Evolutionary conservation across 768 basidiomycete genomes (phyloP).

Genomic region (Suillus brevipes): DNA sequence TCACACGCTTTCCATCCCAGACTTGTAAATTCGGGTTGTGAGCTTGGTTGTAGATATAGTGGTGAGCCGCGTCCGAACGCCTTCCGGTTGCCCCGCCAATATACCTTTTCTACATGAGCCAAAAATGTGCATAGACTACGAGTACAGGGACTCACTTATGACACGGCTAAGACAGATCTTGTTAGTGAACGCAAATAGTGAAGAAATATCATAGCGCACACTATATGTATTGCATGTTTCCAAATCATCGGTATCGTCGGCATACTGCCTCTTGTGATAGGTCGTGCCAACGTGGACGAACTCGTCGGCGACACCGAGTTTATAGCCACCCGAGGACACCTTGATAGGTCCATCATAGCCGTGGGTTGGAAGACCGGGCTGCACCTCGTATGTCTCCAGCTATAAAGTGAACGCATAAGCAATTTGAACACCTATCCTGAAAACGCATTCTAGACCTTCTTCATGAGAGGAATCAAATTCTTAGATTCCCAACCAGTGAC

Average conservation of each 20-base stretch:
- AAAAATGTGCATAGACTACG: no score
- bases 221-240: constrained; percentile 45
- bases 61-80: constrained; percentile 57
- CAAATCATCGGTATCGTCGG: constrained; percentile 50
- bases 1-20: constrained; percentile 41
- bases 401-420: constrained; percentile 6
- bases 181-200: background rate
- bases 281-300: constrained; percentile 46
- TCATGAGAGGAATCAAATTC: constrained; percentile 25
- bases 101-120: constrained; percentile 41
- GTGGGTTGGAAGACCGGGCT: constrained; percentile 17
- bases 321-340: constrained; percentile 27
- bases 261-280: constrained; percentile 47
- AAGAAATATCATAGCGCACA: constrained; percentile 31
- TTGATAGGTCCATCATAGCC: constrained; percentile 26
- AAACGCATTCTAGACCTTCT: constrained; percentile 17
- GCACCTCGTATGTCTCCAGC: constrained; percentile 26
- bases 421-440: background rate
- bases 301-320: constrained; percentile 43
- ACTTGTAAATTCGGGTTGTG: constrained; percentile 45
- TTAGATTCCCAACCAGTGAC: constrained; percentile 28
- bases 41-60: constrained; percentile 50
- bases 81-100: constrained; percentile 50
- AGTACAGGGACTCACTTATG: constrained; percentile 40
- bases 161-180: constrained; percentile 45